Percentiles rank a stretch among this genome's conserved stretches.
These are phyloP conservation scores for Novymonas esmeraldas DNA, from an alignment of 208 protist species.

Conservation along the genomic window DNA sequence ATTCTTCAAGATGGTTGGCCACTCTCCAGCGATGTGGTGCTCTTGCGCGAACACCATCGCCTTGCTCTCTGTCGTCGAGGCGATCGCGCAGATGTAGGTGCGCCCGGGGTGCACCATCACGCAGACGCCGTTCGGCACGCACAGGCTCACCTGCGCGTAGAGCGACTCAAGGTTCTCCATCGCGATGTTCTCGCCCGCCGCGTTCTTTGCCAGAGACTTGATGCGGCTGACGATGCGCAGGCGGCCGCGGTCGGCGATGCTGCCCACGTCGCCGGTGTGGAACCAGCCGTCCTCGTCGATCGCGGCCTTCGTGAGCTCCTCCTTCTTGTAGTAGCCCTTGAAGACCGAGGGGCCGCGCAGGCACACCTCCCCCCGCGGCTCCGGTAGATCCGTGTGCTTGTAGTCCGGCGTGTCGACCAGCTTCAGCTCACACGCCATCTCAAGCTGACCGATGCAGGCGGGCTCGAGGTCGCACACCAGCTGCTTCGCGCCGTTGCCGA, in stretches of 20 bases:
- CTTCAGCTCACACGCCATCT: slow-evolving; percentile 80
- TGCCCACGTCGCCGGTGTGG: slow-evolving; percentile 90
- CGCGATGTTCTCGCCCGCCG: slow-evolving; percentile 88
- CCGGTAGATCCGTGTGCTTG: slow-evolving; percentile 78
- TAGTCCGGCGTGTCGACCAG: slow-evolving; percentile 91
- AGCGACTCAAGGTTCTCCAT: slow-evolving; percentile 80
- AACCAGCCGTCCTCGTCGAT: slow-evolving; percentile 84
- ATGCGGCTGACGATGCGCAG: slow-evolving; percentile 78
- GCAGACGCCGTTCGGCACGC: slow-evolving; percentile 65
- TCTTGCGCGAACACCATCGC: slow-evolving; percentile 51
- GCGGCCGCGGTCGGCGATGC: too few relatives aligned
- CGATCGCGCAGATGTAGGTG: slow-evolving; percentile 60
- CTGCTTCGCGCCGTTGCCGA: slow-evolving; percentile 71
- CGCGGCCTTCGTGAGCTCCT: slow-evolving; percentile 67
- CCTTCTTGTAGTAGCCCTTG: slow-evolving; percentile 92
- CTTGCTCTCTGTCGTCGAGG: slow-evolving; percentile 61
- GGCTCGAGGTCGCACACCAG: slow-evolving; percentile 53
- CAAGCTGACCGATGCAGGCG: slow-evolving; percentile 57
- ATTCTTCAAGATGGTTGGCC: slow-evolving; percentile 42
- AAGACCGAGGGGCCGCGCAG: slow-evolving; percentile 73
- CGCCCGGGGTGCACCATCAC: slow-evolving; percentile 64
- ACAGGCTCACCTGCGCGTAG: slow-evolving; percentile 55
- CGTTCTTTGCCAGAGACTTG: slow-evolving; percentile 89
- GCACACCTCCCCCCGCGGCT: slow-evolving; percentile 47
- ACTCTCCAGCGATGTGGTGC: slow-evolving; percentile 46